A percentile compares a stretch with the other conserved stretches of the same genome.
These are phyloP conservation scores for Plasmopara viticola DNA, from an alignment of 352 stramenopile species.

Conservation along the genomic window DNA sequence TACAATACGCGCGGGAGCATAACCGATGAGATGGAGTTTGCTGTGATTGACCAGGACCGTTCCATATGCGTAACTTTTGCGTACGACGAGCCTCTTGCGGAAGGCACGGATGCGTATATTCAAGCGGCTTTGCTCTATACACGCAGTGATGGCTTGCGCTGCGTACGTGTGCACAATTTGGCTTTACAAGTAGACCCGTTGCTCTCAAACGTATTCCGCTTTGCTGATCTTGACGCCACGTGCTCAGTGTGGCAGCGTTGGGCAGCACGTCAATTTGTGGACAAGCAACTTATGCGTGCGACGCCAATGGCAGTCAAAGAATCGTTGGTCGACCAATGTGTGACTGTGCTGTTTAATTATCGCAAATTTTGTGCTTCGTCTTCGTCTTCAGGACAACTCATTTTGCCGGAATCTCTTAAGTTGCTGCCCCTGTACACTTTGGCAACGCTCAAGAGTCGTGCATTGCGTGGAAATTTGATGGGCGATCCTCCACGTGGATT, in stretches of 20 bases:
- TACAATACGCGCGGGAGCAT: conserved; percentile 47
- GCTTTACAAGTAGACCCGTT: conserved; percentile 68
- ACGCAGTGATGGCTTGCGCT: conserved; percentile 71
- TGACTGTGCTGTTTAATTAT: conserved; percentile 88
- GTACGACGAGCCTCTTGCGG: conserved; percentile 79
- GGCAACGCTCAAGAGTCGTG: conserved; percentile 80
- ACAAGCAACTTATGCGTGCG: conserved; percentile 77
- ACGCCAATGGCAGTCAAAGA: conserved; percentile 71
- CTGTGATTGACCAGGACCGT: conserved; percentile 79
- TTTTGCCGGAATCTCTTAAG: conserved; percentile 89
- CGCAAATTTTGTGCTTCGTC: conserved; percentile 88
- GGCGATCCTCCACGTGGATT: conserved; percentile 73
- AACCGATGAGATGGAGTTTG: conserved; percentile 87
- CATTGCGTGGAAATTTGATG: conserved; percentile 77
- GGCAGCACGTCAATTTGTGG: conserved; percentile 69
- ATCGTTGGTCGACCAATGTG: conserved; percentile 77
- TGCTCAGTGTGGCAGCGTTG: conserved; percentile 81
- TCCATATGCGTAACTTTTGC: conserved; percentile 83
- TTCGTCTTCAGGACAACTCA: conserved; percentile 86
- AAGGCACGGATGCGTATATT: conserved; percentile 74
- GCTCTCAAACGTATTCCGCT: conserved; percentile 84
- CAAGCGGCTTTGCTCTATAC: conserved; percentile 89
- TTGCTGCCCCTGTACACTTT: conserved; percentile 86
- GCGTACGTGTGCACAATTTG: conserved; percentile 89
- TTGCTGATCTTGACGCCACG: conserved; percentile 82